Evolutionary conservation across 495 filamentous ascomycete genomes (phyloP), one percentile per base, ranked within the genome.

Genomic region (Xylaria sp.): DNA sequence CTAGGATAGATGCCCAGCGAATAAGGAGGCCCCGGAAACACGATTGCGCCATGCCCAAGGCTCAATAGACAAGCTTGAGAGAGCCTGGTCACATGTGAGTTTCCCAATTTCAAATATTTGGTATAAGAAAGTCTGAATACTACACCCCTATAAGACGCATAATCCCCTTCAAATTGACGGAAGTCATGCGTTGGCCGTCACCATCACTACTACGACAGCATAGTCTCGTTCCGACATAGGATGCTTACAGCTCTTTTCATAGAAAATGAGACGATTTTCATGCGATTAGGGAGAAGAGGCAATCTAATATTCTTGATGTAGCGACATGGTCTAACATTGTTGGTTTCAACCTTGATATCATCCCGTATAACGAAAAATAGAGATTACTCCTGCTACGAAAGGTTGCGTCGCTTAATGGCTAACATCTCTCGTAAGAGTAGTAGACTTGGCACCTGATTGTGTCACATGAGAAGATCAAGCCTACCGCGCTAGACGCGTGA

Each of bases 101-200:
- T 55, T 31, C 17, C 17, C 11, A 26, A 55, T 55, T 14, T 55
- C 52, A 55, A 55, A 55, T 55, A 4, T 29, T 15, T 8, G 24
- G 52, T 17, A 21, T 9, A 2, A 31, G 26, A 2, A 31, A 5
- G 26, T 31, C 52, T 12, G 52, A 17, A 55, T 55, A 44, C 37
- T 37, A 62, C 37, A 43, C 59, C 59, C 59, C 37, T 62, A 62
- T 62, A 40, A 41, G 37, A 40, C n/a, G 59, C 59, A 43, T 62
- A 15, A 62, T 24, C 7, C 37, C 11, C 24, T 29, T 29, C 33
- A 1, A 12, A 26, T n/a, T n/a, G n/a, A 0, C 1, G 5, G 8
- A 24, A 15, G n/a, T 21, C 35, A 2, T 5, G 41, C 24, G 11
- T 24, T 61, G 11, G 21, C 12, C 17, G 37, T 43, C 33, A 15